A percentile compares a stretch with the other conserved stretches of the same genome.
These are phyloP conservation scores for Pulveroboletus frians DNA, from an alignment of 768 basidiomycete species.

Conservation along the genomic window DNA sequence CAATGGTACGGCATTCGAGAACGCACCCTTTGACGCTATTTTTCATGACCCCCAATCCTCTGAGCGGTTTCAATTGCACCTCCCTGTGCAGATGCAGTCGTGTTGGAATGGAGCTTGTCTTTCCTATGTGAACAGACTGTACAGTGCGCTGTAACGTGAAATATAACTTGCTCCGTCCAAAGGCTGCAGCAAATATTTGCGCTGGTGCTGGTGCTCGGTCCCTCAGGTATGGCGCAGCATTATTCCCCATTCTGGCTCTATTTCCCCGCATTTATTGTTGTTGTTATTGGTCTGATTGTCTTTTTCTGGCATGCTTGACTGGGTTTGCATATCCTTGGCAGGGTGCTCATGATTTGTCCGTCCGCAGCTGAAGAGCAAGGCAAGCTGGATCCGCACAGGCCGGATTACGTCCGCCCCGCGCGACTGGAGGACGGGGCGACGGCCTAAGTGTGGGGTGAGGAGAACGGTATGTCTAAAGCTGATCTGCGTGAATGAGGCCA, in stretches of 20 bases:
- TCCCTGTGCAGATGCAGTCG: constrained; percentile 93
- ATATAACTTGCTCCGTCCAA: no score
- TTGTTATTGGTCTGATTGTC: constrained; percentile 66
- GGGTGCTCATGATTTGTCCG: constrained; percentile 6
- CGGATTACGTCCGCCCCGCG: constrained; percentile 46
- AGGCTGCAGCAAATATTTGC: no score
- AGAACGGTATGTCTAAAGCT: no score
- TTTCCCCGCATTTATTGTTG: constrained; percentile 71
- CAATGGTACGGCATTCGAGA: no score
- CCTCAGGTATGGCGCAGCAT: constrained; percentile 44
- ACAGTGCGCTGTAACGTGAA: no score
- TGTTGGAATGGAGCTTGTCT: constrained; percentile 99
- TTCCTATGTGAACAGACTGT: no score
- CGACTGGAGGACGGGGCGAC: constrained; percentile 14
- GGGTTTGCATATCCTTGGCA: neutral
- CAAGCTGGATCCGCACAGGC: constrained; percentile 51
- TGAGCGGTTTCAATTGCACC: constrained; percentile 81
- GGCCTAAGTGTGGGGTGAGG: constrained; percentile 16
- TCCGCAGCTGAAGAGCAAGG: constrained; percentile 69
- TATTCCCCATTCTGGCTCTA: constrained; percentile 85
- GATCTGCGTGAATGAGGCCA: no score
- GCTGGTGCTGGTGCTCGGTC: neutral
- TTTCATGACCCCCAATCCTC: constrained; percentile 81
- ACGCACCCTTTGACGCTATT: constrained; percentile 91
- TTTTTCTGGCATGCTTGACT: constrained; percentile 75